Percentiles rank a stretch among this genome's conserved stretches.
These are phyloP conservation scores for Sugiyamaella xylanicola DNA, from an alignment of 1,139 yeast species.

Conservation along the genomic window DNA sequence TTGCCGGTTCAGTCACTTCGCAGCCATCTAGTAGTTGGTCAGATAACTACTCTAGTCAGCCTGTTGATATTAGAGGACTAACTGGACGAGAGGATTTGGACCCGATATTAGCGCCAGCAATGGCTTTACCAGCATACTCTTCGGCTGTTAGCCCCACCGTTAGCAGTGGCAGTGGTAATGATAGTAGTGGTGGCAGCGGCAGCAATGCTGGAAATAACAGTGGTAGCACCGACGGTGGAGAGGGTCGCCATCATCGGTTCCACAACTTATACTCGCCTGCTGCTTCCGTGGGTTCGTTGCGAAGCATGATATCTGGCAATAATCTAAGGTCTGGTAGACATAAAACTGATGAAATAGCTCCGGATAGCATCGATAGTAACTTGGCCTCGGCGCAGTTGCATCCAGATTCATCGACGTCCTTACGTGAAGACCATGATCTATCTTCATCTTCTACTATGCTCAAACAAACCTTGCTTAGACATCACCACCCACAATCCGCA, in stretches of 20 bases:
- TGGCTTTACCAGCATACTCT: background rate
- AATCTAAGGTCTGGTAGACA: background rate
- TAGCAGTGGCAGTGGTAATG: background rate
- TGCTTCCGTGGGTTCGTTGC: constrained; percentile 11
- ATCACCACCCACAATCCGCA: constrained; percentile 8
- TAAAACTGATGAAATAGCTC: background rate
- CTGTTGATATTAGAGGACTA: background rate
- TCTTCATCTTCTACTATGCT: constrained; percentile 12
- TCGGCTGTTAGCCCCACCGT: background rate
- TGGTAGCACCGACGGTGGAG: background rate
- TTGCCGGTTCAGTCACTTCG: background rate
- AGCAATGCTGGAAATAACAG: background rate
- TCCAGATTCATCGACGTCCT: background rate
- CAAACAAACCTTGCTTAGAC: constrained; percentile 13
- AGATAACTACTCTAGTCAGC: background rate
- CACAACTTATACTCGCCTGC: constrained; percentile 8
- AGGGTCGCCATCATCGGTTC: constrained; percentile 11
- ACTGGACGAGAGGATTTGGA: background rate
- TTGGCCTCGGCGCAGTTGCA: background rate
- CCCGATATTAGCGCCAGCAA: background rate
- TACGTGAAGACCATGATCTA: constrained; percentile 1
- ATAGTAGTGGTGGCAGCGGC: background rate
- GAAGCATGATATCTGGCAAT: constrained; percentile 9
- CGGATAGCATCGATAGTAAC: background rate
- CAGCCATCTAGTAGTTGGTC: background rate